Evolutionary conservation across 1,284 basidiomycete species (phyloP), one percentile per base, ranked within the genome.

Genomic region (Ceratobasidium sp.): DNA sequence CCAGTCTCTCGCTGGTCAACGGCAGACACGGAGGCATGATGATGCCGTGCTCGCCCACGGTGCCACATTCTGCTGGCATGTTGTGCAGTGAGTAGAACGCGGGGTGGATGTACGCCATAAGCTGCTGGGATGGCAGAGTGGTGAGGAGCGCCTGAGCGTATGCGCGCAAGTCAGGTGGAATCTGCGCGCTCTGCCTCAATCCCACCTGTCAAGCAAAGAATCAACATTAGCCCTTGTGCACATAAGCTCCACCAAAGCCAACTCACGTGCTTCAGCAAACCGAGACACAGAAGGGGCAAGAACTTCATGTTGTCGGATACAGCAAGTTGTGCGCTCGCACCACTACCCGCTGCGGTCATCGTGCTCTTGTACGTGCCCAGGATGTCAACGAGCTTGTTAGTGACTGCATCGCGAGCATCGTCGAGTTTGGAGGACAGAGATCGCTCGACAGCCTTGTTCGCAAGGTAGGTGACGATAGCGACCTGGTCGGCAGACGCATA

Each of bases 381-480:
- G 77, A 99, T 92, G 78, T 99, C 97, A 67, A 96, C 91, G 76
- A 99, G 87, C 85, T 93, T 96, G 87, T 95, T 94, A 84, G 93
- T 91, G 73, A 98, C 85, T 22, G 92, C 91, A 82, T 98, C 97
- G 56, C 98, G 89, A 22, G 94, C 94, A 82, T 99, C 97, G 84
- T 99, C 97, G 43, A 99, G 87, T 81, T 95, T 95, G 83, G 96
- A 92, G 2, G 92, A 92, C 82, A 97, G 89, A 6, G 92, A 92
- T 78, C 95, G 91, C 85, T 99, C 98, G 54, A 99, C 97, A 8
- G 96, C 97, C 87, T 99, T 99, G 88, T 98, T 97, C 49, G 97
- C 94, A 68, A 98, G 88, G 61, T 96, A 88, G 0, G 96, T 95
- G 6, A 92, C 91, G 77, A 99, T 90, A 0, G 97, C 97, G 51